Percentiles rank a stretch among this genome's conserved stretches.
These are phyloP conservation scores for Sporisorium iseilematis-ciliati DNA, from an alignment of 1,284 basidiomycete genomes.

Conservation along the genomic window DNA sequence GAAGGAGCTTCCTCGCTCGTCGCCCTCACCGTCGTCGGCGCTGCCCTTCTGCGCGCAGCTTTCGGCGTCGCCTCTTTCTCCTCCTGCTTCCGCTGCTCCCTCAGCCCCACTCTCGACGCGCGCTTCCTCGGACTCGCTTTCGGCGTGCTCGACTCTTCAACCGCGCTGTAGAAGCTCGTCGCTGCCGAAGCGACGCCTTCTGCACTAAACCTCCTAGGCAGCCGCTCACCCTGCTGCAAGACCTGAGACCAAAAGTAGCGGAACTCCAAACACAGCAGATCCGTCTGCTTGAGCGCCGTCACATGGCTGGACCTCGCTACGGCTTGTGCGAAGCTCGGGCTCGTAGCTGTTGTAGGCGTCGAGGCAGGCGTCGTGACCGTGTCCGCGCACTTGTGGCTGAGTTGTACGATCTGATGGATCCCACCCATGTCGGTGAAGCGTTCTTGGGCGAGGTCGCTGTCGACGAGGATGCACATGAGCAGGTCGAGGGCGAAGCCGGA, in stretches of 20 bases:
- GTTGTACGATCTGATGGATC: slow-evolving; percentile 45
- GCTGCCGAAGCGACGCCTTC: slow-evolving; percentile 1
- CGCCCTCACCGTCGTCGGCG: slow-evolving; percentile 22
- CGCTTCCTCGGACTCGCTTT: slow-evolving; percentile 27
- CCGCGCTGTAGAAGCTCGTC: slow-evolving; percentile 18
- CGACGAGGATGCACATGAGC: slow-evolving; percentile 52
- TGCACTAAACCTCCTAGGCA: slow-evolving; percentile 3
- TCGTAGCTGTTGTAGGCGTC: slow-evolving; percentile 9
- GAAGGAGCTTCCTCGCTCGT: slow-evolving; percentile 41
- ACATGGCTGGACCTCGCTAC: slow-evolving; percentile 12
- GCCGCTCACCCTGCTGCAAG: slow-evolving; percentile 19
- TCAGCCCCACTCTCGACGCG: slow-evolving; percentile 5
- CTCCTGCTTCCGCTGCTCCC: slow-evolving; percentile 13
- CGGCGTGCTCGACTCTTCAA: slow-evolving; percentile 21
- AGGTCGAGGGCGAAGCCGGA: slow-evolving; percentile 47
- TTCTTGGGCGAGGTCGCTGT: slow-evolving; percentile 29
- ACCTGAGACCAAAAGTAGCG: slow-evolving; percentile 49
- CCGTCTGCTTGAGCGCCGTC: slow-evolving; percentile 43
- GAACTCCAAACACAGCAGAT: slow-evolving; percentile 50
- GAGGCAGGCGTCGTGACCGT: slow-evolving; percentile 28
- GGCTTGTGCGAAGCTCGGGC: slow-evolving; percentile 8
- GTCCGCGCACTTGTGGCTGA: slow-evolving; percentile 49
- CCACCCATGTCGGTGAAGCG: slow-evolving; percentile 49
- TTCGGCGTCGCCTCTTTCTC: slow-evolving; percentile 20
- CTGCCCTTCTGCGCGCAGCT: slow-evolving; percentile 10